Percentiles rank a stretch among this genome's conserved stretches.
phyloP scores from a whole-genome alignment of 192 early-diverging fungal genomes.

The Umbelopsis sp. region DNA sequence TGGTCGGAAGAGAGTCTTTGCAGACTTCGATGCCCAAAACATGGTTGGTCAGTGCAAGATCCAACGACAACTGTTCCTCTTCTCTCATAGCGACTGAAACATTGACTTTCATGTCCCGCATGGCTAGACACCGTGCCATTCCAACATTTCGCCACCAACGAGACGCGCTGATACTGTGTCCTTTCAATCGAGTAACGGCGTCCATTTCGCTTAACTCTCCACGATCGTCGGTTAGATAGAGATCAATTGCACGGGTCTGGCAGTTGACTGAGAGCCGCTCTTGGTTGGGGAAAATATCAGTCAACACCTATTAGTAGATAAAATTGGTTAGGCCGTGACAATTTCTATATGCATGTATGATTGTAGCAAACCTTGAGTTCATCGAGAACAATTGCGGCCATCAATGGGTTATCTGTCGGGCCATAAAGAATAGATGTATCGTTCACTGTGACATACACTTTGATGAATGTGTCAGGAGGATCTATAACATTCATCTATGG shows the following conservation, averaged over 20 bases:
- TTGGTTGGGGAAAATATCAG: slow-evolving; percentile 61
- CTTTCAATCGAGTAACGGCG: background rate
- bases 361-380: slow-evolving; percentile 54
- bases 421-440: slow-evolving; percentile 64
- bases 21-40: slow-evolving; percentile 64
- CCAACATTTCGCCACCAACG: slow-evolving; percentile 15
- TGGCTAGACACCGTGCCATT: background rate
- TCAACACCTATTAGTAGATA: slow-evolving; percentile 43
- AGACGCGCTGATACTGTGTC: background rate
- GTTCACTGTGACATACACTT: slow-evolving; percentile 56
- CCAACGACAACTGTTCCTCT: slow-evolving; percentile 8
- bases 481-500: slow-evolving; percentile 44
- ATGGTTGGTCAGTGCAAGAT: slow-evolving; percentile 60
- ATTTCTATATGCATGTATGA: no score
- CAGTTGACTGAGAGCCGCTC: slow-evolving; percentile 57
- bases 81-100: background rate
- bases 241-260: slow-evolving; percentile 48
- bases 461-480: slow-evolving; percentile 56
- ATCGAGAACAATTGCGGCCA: slow-evolving; percentile 55
- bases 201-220: slow-evolving; percentile 21
- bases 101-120: background rate
- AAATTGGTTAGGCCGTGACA: background rate
- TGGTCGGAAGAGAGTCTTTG: slow-evolving; percentile 65
- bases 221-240: slow-evolving; percentile 55
- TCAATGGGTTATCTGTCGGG: slow-evolving; percentile 51